These are phyloP conservation scores for Suhomyces pyralidae DNA, from an alignment of 805 yeast genomes.

Conservation along the genomic window DNA sequence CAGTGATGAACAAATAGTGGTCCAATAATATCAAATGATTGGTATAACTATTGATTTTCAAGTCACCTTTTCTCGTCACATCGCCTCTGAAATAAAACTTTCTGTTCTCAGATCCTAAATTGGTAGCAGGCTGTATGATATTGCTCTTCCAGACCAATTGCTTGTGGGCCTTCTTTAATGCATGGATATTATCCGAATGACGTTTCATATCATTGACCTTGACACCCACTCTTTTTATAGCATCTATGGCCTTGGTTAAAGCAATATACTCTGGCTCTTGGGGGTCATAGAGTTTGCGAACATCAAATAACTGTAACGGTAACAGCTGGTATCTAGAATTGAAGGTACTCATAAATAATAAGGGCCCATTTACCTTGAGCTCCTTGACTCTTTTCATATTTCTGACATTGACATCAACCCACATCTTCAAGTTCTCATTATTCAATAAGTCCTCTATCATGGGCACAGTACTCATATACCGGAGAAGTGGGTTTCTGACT, in stretches of 20 bases:
- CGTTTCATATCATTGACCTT: conserved; percentile 63
- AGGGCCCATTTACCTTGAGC: conserved; percentile 38
- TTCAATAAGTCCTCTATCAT: conserved; percentile 54
- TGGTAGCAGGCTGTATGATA: conserved; percentile 31
- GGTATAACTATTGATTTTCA: conserved; percentile 54
- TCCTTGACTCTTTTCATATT: conserved; percentile 50
- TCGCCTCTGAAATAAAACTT: conserved; percentile 57
- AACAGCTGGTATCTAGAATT: conserved; percentile 48
- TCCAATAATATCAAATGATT: conserved; percentile 61
- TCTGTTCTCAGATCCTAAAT: conserved; percentile 47
- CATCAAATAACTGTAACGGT: conserved; percentile 60
- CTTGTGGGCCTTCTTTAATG: conserved; percentile 50
- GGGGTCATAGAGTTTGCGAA: conserved; percentile 42
- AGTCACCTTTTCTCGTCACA: conserved; percentile 59
- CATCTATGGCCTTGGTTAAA: conserved; percentile 51
- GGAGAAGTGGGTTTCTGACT: conserved; percentile 52
- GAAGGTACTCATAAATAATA: conserved; percentile 41
- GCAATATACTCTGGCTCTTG: conserved; percentile 51
- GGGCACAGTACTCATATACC: conserved; percentile 61
- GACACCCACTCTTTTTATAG: conserved; percentile 51
- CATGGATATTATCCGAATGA: conserved; percentile 55
- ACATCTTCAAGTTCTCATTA: conserved; percentile 51
- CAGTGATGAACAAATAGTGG: conserved; percentile 65
- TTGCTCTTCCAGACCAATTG: conserved; percentile 53
- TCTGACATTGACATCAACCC: conserved; percentile 54